These are phyloP conservation scores for Microbotryomycetes sp. DNA, from an alignment of 1,284 basidiomycete genomes.

Conservation along the genomic window DNA sequence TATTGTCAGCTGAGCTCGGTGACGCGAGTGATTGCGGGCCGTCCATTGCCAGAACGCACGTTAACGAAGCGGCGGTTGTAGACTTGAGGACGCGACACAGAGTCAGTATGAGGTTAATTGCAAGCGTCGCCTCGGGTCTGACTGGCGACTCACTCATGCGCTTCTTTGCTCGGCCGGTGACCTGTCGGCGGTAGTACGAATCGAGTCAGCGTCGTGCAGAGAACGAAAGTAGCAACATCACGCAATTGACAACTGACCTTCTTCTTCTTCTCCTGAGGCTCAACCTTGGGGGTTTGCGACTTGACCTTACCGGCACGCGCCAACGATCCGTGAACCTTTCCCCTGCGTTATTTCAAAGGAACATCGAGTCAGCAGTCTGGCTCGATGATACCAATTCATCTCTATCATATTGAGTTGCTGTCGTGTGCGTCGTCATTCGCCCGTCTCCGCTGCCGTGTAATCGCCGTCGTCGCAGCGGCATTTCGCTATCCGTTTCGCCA, in stretches of 20 bases:
- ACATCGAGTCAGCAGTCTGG: too few species aligned
- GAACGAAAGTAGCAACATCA: neutral
- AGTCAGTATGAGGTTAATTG: neutral
- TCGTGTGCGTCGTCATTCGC: too few species aligned
- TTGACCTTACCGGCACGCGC: slow-evolving; percentile 98
- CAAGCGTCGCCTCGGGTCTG: neutral
- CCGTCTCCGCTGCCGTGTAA: too few species aligned
- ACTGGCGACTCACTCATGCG: slow-evolving; percentile 7
- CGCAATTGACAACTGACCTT: neutral
- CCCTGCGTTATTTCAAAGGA: too few species aligned
- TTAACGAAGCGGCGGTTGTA: slow-evolving; percentile 6
- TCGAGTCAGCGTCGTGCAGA: too few species aligned
- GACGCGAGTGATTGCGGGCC: too few species aligned
- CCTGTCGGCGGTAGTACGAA: neutral
- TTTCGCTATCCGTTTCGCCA: too few species aligned
- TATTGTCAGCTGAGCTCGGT: neutral
- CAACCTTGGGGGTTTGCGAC: slow-evolving; percentile 80
- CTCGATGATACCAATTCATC: too few species aligned
- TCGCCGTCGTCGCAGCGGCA: too few species aligned
- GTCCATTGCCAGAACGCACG: neutral
- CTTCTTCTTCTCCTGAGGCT: slow-evolving; percentile 29
- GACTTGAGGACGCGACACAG: neutral
- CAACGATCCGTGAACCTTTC: slow-evolving; percentile 94
- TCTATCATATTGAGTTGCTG: too few species aligned
- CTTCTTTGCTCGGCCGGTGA: slow-evolving; percentile 16